These are phyloP conservation scores for Astraeus odoratus DNA, from an alignment of 768 basidiomycete species.

Conservation along the genomic window DNA sequence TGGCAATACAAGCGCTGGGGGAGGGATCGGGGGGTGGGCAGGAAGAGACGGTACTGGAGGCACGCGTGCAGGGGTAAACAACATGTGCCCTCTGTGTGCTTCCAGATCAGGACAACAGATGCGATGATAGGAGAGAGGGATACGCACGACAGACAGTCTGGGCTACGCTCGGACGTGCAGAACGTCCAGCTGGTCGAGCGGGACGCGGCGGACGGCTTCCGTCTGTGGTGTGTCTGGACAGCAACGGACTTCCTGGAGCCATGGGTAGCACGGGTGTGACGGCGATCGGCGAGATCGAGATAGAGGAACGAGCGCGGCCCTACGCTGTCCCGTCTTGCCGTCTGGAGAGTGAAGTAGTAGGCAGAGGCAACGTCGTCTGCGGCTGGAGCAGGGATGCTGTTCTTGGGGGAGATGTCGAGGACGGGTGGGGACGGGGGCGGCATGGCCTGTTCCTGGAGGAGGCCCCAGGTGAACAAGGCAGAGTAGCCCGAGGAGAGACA, in stretches of 20 bases:
- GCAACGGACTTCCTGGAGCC: constrained; percentile 33
- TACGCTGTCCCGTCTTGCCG: constrained; percentile 30
- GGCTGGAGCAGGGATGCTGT: constrained; percentile 11
- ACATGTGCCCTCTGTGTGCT: no score
- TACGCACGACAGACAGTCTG: constrained; percentile 3
- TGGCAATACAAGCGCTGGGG: constrained; percentile 8
- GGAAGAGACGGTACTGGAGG: neutral
- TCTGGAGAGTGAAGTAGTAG: constrained; percentile 43
- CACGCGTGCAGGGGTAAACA: neutral
- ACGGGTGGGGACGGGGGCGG: constrained; percentile 17
- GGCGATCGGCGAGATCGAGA: constrained; percentile 61
- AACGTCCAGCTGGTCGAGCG: constrained; percentile 26
- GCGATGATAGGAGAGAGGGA: constrained; percentile 12
- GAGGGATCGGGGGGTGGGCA: constrained; percentile 19
- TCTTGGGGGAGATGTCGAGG: constrained; percentile 5
- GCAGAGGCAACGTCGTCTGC: constrained; percentile 25
- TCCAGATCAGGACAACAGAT: neutral
- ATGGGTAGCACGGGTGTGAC: no score
- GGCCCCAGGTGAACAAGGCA: constrained; percentile 59
- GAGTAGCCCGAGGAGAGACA: constrained; percentile 33
- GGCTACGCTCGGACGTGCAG: constrained; percentile 10
- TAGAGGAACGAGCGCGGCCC: constrained; percentile 58
- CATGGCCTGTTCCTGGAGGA: constrained; percentile 32
- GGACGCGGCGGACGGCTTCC: constrained; percentile 26
- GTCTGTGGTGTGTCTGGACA: constrained; percentile 19